Evolutionary conservation across 768 basidiomycete genomes (phyloP).

Genomic region (Leccinum disarticulatum): DNA sequence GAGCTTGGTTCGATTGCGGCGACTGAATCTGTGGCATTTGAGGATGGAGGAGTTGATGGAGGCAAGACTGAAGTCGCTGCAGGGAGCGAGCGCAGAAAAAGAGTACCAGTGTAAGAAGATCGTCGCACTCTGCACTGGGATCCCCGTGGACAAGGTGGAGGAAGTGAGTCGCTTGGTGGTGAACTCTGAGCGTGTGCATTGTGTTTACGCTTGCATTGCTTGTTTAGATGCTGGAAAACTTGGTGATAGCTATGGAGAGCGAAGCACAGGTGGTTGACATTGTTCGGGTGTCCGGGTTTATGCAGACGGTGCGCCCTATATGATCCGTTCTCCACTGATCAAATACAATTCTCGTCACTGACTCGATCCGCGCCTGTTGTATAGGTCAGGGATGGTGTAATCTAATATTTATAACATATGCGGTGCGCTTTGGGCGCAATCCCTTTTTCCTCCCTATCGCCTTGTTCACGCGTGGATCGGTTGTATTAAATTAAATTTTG

Average conservation of each 20-base stretch:
- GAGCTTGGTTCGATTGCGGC: slow-evolving; percentile 66
- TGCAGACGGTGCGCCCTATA: slow-evolving; percentile 71
- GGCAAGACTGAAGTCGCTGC: slow-evolving; percentile 63
- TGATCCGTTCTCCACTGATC: slow-evolving; percentile 20
- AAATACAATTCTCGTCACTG: slow-evolving; percentile 16
- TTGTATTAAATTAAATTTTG: slow-evolving; percentile 26
- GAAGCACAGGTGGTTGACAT: slow-evolving; percentile 82
- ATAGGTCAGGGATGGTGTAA: slow-evolving; percentile 43
- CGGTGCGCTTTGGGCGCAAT: slow-evolving; percentile 1
- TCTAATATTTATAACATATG: slow-evolving; percentile 31
- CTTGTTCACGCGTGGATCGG: slow-evolving; percentile 34
- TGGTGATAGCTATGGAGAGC: slow-evolving; percentile 86
- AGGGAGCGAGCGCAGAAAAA: slow-evolving; percentile 83
- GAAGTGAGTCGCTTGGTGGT: slow-evolving; percentile 57
- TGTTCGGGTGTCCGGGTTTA: slow-evolving; percentile 83
- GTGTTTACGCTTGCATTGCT: slow-evolving; percentile 29
- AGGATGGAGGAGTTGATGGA: slow-evolving; percentile 75
- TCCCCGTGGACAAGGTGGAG: slow-evolving; percentile 86
- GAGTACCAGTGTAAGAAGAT: slow-evolving; percentile 92
- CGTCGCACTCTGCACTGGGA: slow-evolving; percentile 84
- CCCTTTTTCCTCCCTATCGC: slow-evolving; percentile 17
- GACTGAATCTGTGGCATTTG: slow-evolving; percentile 82
- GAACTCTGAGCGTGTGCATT: slow-evolving; percentile 11
- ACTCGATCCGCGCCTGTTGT: slow-evolving; percentile 20
- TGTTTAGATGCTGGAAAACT: slow-evolving; percentile 74